Evolutionary conservation across 2,329 filamentous ascomycete species (phyloP), one percentile per base, ranked within the genome.

Genomic region (Lizonia empirigonia): DNA sequence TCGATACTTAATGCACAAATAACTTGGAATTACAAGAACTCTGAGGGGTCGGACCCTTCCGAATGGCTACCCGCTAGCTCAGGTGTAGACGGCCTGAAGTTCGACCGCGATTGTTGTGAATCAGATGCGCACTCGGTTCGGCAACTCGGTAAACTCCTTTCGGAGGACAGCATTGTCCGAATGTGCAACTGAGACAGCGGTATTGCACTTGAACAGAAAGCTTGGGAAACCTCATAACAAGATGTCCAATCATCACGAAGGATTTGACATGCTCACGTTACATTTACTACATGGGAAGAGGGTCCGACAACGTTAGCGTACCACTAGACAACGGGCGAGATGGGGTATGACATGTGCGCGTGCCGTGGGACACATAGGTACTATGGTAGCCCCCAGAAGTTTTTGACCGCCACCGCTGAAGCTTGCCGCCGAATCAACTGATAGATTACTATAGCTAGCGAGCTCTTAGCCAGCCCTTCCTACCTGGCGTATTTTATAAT

Each of bases 291-390:
- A 20, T 18, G 26, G 19, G 24, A 37, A 41, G 36, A 42, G 42
- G 36, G 32, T 42, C 42, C 26, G 42, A 34, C 13, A 10, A 16
- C 15, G 18, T 15, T 52, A 47, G 42, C 33, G 37, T 24, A 34
- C 42, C 32, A 20, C 49, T 52, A 52, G n/a, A 30, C 5, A 35
- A 29, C 20, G 26, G n/a, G 42, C 15, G 37, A 38, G 32, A 46
- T 37, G 41, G 42, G 36, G 23, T 35, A 51, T n/a, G 13, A 42
- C 26, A 44, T 18, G 30, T 34, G 46, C 39, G 18, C 30, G n/a
- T 36, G 46, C 33, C 47, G 26, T 20, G 16, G 26, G 13, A 30
- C 13, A 35, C 12, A 41, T 37, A 41, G 36, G 30, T n/a, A n/a
- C n/a, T n/a, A n/a, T n/a, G n/a, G n/a, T n/a, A n/a, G n/a, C n/a